Conservation (phyloP, 345 rosid species). For the Populus simonii region DNA sequence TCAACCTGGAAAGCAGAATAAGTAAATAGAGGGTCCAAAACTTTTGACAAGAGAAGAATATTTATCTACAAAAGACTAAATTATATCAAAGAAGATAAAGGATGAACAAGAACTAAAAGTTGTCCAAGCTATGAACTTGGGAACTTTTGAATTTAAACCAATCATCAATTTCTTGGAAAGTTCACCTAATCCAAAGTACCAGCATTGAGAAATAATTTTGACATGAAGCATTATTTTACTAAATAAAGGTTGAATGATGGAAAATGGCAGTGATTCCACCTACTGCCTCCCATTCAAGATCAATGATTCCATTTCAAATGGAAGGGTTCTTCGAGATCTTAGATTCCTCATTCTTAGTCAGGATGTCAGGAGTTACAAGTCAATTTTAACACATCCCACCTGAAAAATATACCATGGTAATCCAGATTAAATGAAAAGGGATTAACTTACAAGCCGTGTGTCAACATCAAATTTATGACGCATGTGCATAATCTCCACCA, state of each 20-base stretch:
- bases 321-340: not conserved
- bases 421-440: not conserved
- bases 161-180: not conserved
- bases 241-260: not conserved
- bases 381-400: not conserved
- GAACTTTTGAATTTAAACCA: not conserved
- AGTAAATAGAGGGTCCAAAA: not conserved
- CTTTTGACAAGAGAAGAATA: not conserved
- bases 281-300: not conserved
- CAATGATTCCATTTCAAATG: not conserved
- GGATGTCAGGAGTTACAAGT: not conserved
- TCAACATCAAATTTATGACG: conserved; percentile 95
- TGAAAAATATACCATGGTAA: not conserved
- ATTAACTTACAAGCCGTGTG: conserved; percentile 68
- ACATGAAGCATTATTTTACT: not conserved
- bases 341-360: not conserved
- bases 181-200: not conserved
- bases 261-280: not conserved
- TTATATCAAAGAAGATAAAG: not conserved
- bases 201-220: not conserved
- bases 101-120: not conserved
- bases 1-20: conserved; percentile 51
- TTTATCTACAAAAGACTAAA: not conserved
- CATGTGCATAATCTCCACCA: conserved; percentile 99
- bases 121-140: not conserved